A percentile compares a stretch with the other conserved stretches of the same genome.
Evolutionary conservation across 164 flowering plant species (phyloP).

Genomic region (Umbellularia californica): DNA sequence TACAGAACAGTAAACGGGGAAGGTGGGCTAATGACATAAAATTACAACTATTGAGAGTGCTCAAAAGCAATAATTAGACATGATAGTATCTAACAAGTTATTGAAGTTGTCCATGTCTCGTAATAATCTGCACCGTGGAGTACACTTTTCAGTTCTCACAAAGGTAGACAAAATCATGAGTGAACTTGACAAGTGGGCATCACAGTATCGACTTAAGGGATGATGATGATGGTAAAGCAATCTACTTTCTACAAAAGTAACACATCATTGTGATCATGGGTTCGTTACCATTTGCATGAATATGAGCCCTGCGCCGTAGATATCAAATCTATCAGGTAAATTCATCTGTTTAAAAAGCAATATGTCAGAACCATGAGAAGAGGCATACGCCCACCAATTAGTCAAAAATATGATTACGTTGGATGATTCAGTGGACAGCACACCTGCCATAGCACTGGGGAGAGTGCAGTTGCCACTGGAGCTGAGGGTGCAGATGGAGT

Average conservation of each 20-base stretch:
- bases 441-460: conserved; percentile 99
- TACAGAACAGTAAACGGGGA: conserved; percentile 1
- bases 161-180: neutral
- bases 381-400: neutral
- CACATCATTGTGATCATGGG: neutral
- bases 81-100: neutral
- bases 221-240: neutral
- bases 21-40: neutral
- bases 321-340: conserved; percentile 91
- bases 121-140: neutral
- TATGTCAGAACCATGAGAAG: conserved; percentile 1
- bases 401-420: neutral
- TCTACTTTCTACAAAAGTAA: neutral
- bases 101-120: no score
- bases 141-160: neutral
- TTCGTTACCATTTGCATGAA: conserved; percentile 79
- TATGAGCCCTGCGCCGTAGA: conserved; percentile 91
- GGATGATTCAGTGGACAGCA: neutral
- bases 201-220: neutral
- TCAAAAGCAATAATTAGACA: neutral
- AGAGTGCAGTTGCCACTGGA: conserved; percentile 91
- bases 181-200: neutral
- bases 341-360: conserved; percentile 62
- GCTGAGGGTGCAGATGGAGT: conserved; percentile 98
- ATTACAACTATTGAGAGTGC: neutral